These are phyloP conservation scores for Trichophyton simii DNA, from an alignment of 2,329 filamentous ascomycete species.

Conservation along the genomic window DNA sequence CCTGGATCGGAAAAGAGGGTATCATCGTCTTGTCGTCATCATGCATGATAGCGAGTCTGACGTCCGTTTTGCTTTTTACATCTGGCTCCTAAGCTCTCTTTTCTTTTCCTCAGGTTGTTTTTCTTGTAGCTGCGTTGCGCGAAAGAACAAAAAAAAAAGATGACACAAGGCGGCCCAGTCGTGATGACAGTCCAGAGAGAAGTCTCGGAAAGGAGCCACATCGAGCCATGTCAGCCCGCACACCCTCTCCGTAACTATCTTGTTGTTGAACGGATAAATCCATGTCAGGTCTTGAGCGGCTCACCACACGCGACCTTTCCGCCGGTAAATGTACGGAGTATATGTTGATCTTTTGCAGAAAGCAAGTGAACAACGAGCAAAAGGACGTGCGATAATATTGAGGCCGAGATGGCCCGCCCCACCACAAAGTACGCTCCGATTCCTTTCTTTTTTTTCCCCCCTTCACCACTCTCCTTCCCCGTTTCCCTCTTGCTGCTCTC, in stretches of 20 bases:
- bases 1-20: constrained; percentile 6
- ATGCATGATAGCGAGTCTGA: constrained; percentile 5
- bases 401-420: background rate
- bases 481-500: background rate
- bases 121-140: background rate
- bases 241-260: background rate
- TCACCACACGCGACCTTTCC: constrained; percentile 2
- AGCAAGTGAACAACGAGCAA: background rate
- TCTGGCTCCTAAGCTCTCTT: background rate
- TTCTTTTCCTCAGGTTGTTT: background rate
- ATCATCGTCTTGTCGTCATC: constrained; percentile 11
- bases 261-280: background rate
- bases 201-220: background rate
- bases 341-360: background rate
- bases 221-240: background rate
- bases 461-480: background rate
- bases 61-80: background rate
- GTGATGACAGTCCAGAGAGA: background rate
- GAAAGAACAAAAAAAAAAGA: background rate
- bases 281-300: background rate
- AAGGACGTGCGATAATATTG: background rate
- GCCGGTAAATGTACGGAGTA: background rate
- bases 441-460: background rate
- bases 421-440: background rate
- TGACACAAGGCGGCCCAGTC: background rate